These are phyloP conservation scores for Pyrenula aspistea DNA, from an alignment of 495 filamentous ascomycete species.

Conservation along the genomic window DNA sequence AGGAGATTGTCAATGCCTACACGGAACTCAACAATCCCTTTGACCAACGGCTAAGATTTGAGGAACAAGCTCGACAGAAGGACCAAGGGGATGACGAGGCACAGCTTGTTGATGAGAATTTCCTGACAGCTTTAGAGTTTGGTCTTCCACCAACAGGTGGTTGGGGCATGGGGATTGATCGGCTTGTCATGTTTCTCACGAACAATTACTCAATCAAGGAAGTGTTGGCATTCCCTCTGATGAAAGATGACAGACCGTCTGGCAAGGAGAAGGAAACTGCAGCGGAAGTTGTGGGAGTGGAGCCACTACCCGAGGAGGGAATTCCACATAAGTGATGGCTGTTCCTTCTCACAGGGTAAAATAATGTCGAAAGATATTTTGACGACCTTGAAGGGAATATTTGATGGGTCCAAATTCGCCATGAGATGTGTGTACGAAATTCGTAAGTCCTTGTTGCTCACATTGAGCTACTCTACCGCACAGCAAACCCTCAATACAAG, in stretches of 20 bases:
- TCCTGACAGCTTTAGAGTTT: slow-evolving; percentile 74
- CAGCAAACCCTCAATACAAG: too few species aligned
- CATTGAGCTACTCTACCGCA: too few species aligned
- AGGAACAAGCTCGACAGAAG: slow-evolving; percentile 94
- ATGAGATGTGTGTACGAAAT: too few species aligned
- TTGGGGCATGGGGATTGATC: slow-evolving; percentile 96
- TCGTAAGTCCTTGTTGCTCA: too few species aligned
- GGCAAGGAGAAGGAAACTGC: slow-evolving; percentile 41
- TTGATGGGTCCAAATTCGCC: too few species aligned
- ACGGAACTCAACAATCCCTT: slow-evolving; percentile 98
- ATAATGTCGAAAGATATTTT: too few species aligned
- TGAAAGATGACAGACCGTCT: slow-evolving; percentile 52
- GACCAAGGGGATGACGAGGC: slow-evolving; percentile 95
- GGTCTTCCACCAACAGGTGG: slow-evolving; percentile 90
- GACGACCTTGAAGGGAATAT: too few species aligned
- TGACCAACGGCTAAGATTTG: slow-evolving; percentile 85
- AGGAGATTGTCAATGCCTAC: slow-evolving; percentile 93
- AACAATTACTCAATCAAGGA: slow-evolving; percentile 94
- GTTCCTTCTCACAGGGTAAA: too few species aligned
- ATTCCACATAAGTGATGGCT: slow-evolving; percentile 21
- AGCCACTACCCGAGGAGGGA: slow-evolving; percentile 54
- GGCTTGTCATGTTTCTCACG: slow-evolving; percentile 93
- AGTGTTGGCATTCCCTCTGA: slow-evolving; percentile 84
- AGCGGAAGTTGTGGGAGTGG: slow-evolving; percentile 52
- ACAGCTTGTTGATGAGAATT: slow-evolving; percentile 89